Conservation (phyloP, 2,329 filamentous ascomycete species). For the Gaeumannomyces sp. region DNA sequence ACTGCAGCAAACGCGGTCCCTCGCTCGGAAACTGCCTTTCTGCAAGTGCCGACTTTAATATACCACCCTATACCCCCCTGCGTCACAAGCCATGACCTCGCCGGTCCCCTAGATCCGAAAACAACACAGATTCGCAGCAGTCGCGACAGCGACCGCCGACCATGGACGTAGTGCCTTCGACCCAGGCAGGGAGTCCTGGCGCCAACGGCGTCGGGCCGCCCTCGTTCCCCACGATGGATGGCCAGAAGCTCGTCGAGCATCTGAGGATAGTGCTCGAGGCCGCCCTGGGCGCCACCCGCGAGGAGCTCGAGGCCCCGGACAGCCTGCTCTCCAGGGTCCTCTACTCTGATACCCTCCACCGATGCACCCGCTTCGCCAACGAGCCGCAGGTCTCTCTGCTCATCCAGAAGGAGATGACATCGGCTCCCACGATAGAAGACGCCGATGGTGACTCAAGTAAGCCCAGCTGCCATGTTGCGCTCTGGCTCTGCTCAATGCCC, state of each 20-base stretch:
- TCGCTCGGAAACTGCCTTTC: not conserved
- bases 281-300: conserved; percentile 66
- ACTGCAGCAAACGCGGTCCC: not conserved
- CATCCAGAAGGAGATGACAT: conserved; percentile 72
- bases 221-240: conserved; percentile 55
- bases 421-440: conserved; percentile 45
- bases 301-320: conserved; percentile 73
- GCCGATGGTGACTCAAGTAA: conserved; percentile 38
- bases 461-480: conserved; percentile 17
- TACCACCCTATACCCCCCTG: not conserved
- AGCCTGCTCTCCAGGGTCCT: conserved; percentile 73
- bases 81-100: not conserved
- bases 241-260: conserved; percentile 65
- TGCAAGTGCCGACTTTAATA: not conserved
- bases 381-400: conserved; percentile 87
- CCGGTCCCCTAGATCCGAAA: not conserved
- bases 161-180: conserved; percentile 48
- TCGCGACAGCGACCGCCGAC: conserved; percentile 16
- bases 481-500: conserved; percentile 14
- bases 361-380: conserved; percentile 82
- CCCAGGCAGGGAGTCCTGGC: conserved; percentile 35
- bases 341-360: conserved; percentile 73
- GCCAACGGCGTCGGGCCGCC: conserved; percentile 40
- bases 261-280: conserved; percentile 64
- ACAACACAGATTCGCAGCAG: not conserved